Evolutionary conservation across 2,329 filamentous ascomycete species (phyloP), one percentile per base, ranked within the genome.

Genomic region (Emmonsiellopsis sp.): DNA sequence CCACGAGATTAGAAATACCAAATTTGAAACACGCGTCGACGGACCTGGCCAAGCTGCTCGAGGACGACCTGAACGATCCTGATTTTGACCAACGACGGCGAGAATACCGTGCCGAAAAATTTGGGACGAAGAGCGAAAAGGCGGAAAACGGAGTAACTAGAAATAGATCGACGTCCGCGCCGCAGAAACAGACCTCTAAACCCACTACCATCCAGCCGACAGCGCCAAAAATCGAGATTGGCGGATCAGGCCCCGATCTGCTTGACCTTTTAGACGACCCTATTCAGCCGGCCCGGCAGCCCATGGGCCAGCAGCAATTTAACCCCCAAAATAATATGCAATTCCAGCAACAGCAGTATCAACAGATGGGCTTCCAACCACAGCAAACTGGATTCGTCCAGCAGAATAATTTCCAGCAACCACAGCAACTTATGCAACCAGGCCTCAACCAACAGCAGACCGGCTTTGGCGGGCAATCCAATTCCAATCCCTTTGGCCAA

Each of bases 1-100:
- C 91, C 58, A 98, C 93, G 5, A 57, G 92, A 56, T 81, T 98
- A 40, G 89, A 96, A 65, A 94, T 98, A 7, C 93, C 93, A 8
- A 96, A 95, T 74, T 79, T 98, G 60, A 97, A 96, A 74, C 93
- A 98, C 68, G 93, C 93, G 5, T 94, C 93, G 1, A 91, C 94
- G 1, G 95, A 93, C 65, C 73, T 98, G 51, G 88, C 89, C 13
- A 85, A 85, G 30, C 89, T 95, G 53, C 79, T 98, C 30, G 90
- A 97, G 68, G 93, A 98, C 61, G 97, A 98, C 66, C 76, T 98
- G 45, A 85, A 91, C 58, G 93, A 98, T 64, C 84, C 89, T 2
- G 93, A 98, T 68, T 98, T 98, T 63, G 93, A 98, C 62, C 80
- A 91, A 53, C 93, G 97, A 62, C 81, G 93, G 57, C 79, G 90